phyloP scores from a whole-genome alignment of 192 early-diverging fungal species.

The Phycomyces nitens region DNA sequence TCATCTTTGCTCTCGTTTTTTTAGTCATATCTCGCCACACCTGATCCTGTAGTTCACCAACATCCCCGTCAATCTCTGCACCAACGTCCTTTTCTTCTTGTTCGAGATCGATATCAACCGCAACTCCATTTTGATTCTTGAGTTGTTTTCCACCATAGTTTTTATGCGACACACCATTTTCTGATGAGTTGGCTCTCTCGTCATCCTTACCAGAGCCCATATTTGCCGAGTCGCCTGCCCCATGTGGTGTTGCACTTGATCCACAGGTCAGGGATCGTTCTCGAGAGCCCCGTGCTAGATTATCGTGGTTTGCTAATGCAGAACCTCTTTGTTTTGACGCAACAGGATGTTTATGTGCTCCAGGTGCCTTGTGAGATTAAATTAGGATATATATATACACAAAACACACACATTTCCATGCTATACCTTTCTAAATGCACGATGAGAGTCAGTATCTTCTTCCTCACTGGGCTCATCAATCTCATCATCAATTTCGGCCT shows the following conservation, averaged over 20 bases:
- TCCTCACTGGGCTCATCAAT: constrained; percentile 52
- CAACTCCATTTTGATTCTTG: constrained; percentile 4
- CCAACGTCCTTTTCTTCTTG: constrained; percentile 37
- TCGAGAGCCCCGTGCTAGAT: neutral
- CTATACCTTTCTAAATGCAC: constrained; percentile 38
- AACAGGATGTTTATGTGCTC: constrained; percentile 11
- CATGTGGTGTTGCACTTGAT: constrained; percentile 17
- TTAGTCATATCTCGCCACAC: constrained; percentile 56
- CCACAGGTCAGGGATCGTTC: constrained; percentile 11
- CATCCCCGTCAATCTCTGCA: constrained; percentile 53
- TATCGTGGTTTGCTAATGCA: neutral
- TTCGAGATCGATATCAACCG: constrained; percentile 34
- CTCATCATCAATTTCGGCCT: constrained; percentile 54
- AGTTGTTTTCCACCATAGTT: constrained; percentile 12
- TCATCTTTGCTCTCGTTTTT: constrained; percentile 45
- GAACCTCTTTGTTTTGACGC: neutral
- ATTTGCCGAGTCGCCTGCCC: constrained; percentile 30
- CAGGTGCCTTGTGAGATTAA: neutral
- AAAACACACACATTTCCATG: neutral
- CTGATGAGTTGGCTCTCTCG: neutral
- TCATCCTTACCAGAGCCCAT: constrained; percentile 21
- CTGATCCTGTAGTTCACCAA: constrained; percentile 49
- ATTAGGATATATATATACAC: neutral
- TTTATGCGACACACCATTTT: neutral
- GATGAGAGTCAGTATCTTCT: constrained; percentile 28